These are phyloP conservation scores for Cercophora sp. DNA, from an alignment of 495 filamentous ascomycete species.

Conservation along the genomic window DNA sequence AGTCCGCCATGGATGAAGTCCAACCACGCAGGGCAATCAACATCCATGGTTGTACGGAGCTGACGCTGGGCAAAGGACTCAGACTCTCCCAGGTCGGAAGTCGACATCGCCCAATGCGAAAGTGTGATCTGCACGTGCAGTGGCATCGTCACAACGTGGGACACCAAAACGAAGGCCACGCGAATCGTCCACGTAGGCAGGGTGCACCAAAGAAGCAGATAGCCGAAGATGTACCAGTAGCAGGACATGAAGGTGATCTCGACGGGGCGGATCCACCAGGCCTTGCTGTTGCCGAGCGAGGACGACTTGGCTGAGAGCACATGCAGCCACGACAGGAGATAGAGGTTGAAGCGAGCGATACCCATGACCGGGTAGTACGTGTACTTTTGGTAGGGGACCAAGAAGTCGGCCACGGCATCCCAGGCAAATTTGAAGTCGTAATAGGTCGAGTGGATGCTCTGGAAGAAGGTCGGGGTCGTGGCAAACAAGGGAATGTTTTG, in stretches of 20 bases:
- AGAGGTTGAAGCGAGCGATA: constrained; percentile 49
- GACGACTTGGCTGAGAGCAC: constrained; percentile 31
- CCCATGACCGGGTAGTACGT: constrained; percentile 52
- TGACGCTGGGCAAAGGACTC: constrained; percentile 49
- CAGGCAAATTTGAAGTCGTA: constrained; percentile 46
- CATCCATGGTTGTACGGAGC: constrained; percentile 48
- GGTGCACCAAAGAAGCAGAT: constrained; percentile 39
- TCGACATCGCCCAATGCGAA: constrained; percentile 51
- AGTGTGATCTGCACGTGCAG: constrained; percentile 51
- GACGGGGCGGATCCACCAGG: constrained; percentile 45
- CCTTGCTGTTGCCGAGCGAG: constrained; percentile 32
- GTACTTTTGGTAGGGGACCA: constrained; percentile 43
- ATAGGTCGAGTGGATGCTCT: constrained; percentile 37
- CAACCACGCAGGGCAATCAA: constrained; percentile 46
- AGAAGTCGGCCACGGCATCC: constrained; percentile 37
- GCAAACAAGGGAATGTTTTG: constrained; percentile 50
- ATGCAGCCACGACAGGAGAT: constrained; percentile 45
- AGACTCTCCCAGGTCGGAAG: constrained; percentile 40
- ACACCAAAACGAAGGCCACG: constrained; percentile 43
- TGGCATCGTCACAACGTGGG: constrained; percentile 46
- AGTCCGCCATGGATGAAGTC: constrained; percentile 47
- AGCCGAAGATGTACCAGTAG: constrained; percentile 46
- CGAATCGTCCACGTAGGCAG: constrained; percentile 43
- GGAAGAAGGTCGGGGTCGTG: constrained; percentile 45
- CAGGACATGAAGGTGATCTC: constrained; percentile 40